Evolutionary conservation across 139 green algal genomes (phyloP).

Genomic region (Yamagishiella unicocca): DNA sequence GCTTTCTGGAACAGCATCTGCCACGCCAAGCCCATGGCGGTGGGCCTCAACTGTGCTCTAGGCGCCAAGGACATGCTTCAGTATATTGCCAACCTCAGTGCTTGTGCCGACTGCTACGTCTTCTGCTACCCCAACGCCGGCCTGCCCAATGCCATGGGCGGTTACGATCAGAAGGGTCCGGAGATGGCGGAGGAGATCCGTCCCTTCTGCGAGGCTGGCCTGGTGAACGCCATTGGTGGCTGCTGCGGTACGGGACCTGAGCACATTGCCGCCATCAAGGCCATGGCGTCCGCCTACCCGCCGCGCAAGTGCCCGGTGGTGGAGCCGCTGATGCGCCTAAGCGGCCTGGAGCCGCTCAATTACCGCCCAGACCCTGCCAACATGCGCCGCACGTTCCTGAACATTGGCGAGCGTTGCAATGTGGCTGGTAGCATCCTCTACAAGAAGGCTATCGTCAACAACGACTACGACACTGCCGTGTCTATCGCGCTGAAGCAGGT

Average conservation of each 20-base stretch:
- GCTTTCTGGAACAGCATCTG: conserved; percentile 97
- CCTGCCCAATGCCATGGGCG: conserved; percentile 98
- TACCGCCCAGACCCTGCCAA: conserved; percentile 85
- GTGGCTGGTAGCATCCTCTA: conserved; percentile 95
- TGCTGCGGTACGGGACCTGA: conserved; percentile 95
- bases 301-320: conserved; percentile 75
- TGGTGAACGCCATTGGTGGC: conserved; percentile 96
- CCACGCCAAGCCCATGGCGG: conserved; percentile 93
- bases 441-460: conserved; percentile 97
- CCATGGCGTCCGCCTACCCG: conserved; percentile 77
- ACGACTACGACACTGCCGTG: conserved; percentile 96
- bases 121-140: conserved; percentile 99
- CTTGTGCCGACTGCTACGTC: conserved; percentile 93
- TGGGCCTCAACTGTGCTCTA: conserved; percentile 98
- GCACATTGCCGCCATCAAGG: conserved; percentile 91
- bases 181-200: conserved; percentile 96
- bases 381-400: conserved; percentile 94
- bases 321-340: conserved; percentile 89
- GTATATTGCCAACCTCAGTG: conserved; percentile 94
- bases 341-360: conserved; percentile 95
- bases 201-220: conserved; percentile 90
- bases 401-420: conserved; percentile 98
- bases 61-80: conserved; percentile 95
- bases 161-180: conserved; percentile 95
- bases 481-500: conserved; percentile 94